Conservation (phyloP, 345 rosid genomes). For the Euphorbia lathyris region DNA sequence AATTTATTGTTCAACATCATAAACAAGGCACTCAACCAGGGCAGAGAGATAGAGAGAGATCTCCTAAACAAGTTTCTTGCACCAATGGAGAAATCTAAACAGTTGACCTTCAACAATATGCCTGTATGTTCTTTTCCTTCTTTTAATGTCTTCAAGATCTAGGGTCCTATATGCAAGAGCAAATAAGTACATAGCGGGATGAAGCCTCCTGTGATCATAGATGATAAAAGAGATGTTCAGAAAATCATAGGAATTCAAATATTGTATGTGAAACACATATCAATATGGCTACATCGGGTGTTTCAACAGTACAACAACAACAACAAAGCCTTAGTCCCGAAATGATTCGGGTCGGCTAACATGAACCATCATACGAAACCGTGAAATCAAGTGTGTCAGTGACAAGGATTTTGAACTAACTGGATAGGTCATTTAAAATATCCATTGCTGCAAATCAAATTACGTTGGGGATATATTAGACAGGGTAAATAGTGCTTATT, state of each 20-base stretch:
- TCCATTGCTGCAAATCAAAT: not conserved
- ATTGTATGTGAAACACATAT: not conserved
- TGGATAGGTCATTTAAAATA: not conserved
- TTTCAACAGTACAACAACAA: not conserved
- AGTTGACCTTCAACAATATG: slow-evolving; percentile 38
- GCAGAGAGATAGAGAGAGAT: slow-evolving; percentile 11
- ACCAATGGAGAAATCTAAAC: slow-evolving; percentile 54
- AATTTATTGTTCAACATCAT: not conserved
- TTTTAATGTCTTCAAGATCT: slow-evolving; percentile 80
- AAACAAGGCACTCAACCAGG: slow-evolving; percentile 6
- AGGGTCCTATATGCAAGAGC: slow-evolving; percentile 87
- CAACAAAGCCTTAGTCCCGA: no score
- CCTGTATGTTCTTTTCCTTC: slow-evolving; percentile 52
- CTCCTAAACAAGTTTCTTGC: slow-evolving; percentile 57
- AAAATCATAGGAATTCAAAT: not conserved
- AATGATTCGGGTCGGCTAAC: no score
- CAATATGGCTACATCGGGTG: not conserved
- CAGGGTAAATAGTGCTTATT: not conserved
- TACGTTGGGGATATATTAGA: not conserved
- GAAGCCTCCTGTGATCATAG: slow-evolving; percentile 70
- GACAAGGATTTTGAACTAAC: not conserved
- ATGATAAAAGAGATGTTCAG: slow-evolving; percentile 1
- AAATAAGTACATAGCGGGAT: slow-evolving; percentile 84
- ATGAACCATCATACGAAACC: no score
- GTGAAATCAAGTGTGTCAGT: no score